A percentile compares a stretch with the other conserved stretches of the same genome.
phyloP scores from a whole-genome alignment of 106 monocot species.

The Allium cepa region DNA sequence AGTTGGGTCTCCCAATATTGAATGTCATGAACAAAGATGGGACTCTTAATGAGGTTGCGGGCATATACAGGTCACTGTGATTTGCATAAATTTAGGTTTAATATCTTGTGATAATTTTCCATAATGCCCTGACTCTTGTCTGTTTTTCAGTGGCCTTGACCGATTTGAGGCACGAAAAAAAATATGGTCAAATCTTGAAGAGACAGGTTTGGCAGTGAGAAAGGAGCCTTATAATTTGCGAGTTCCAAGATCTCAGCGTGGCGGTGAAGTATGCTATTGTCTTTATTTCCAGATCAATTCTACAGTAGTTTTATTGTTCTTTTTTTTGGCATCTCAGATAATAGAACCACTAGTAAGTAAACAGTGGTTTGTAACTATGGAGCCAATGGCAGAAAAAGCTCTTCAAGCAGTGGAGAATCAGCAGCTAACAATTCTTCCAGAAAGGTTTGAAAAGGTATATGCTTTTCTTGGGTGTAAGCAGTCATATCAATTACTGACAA shows the following conservation, averaged over 20 bases:
- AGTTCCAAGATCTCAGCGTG: constrained; percentile 97
- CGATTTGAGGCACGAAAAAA: constrained; percentile 93
- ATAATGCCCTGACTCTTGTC: constrained; percentile 4
- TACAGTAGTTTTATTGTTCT: not conserved
- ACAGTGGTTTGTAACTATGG: constrained; percentile 99
- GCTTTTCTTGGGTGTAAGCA: not conserved
- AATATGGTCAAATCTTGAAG: constrained; percentile 94
- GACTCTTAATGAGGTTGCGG: constrained; percentile 91
- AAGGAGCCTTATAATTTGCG: constrained; percentile 67
- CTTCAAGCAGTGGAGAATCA: constrained; percentile 75
- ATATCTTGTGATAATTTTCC: constrained; percentile 5
- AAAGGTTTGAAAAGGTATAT: constrained; percentile 90
- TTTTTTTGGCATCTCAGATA: constrained; percentile 32
- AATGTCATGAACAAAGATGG: constrained; percentile 99
- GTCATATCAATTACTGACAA: not conserved
- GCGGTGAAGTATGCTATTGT: constrained; percentile 81
- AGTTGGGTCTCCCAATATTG: constrained; percentile 95
- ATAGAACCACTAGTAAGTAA: constrained; percentile 97
- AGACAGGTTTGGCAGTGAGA: constrained; percentile 77
- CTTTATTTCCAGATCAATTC: not conserved
- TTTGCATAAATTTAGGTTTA: not conserved
- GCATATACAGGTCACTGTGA: constrained; percentile 52
- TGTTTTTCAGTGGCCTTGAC: constrained; percentile 67
- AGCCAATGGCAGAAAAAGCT: constrained; percentile 90
- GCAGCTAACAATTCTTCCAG: constrained; percentile 81